Percentiles rank a stretch among this genome's conserved stretches.
Conservation (phyloP, 2,329 filamentous ascomycete species). For the Trichoderma afroharzianum region DNA sequence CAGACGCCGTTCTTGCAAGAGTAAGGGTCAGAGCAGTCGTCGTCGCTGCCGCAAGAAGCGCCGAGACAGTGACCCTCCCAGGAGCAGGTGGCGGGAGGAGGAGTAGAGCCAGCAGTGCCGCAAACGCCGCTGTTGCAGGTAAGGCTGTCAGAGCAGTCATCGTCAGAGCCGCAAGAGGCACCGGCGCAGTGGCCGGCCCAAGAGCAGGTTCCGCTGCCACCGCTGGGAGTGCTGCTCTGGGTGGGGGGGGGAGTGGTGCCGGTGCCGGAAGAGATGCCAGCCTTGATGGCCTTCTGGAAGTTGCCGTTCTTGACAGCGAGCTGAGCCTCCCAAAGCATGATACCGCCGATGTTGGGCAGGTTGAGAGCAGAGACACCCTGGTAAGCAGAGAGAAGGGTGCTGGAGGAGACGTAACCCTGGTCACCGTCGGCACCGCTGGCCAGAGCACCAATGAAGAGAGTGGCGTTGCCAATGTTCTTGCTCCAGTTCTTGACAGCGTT, state of each 20-base stretch:
- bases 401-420: slow-evolving; percentile 48
- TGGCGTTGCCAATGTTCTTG: slow-evolving; percentile 55
- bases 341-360: slow-evolving; percentile 58
- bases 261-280: neutral
- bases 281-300: slow-evolving; percentile 21
- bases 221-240: neutral
- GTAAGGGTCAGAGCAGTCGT: slow-evolving; percentile 14
- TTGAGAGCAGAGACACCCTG: slow-evolving; percentile 42
- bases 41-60: neutral
- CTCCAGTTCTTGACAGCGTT: slow-evolving; percentile 61
- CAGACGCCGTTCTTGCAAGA: slow-evolving; percentile 11
- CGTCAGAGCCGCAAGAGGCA: slow-evolving; percentile 8
- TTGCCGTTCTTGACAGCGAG: slow-evolving; percentile 53
- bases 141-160: slow-evolving; percentile 21
- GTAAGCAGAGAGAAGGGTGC: slow-evolving; percentile 46
- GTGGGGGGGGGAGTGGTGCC: neutral
- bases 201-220: slow-evolving; percentile 14
- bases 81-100: slow-evolving; percentile 2
- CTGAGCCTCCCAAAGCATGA: slow-evolving; percentile 66
- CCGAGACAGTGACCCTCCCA: slow-evolving; percentile 13
- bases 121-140: slow-evolving; percentile 19
- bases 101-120: neutral
- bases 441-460: slow-evolving; percentile 57
- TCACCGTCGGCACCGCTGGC: slow-evolving; percentile 48
- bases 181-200: slow-evolving; percentile 22